Percentiles rank a stretch among this genome's conserved stretches.
Conservation (phyloP, 2,329 filamentous ascomycete species). For the Cordyceps farinosa region DNA sequence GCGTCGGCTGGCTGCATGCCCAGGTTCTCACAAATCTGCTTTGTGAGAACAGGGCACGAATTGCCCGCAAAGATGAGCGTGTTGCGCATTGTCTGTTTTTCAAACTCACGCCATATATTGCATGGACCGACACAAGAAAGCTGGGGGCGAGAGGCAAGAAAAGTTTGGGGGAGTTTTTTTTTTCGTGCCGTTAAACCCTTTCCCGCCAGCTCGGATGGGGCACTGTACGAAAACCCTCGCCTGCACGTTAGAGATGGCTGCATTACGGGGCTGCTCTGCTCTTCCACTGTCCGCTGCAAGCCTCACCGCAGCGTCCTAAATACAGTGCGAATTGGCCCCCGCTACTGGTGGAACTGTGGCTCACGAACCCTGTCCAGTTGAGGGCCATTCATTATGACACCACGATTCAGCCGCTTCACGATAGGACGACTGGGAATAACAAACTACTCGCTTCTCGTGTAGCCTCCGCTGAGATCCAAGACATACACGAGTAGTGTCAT, state of each 20-base stretch:
- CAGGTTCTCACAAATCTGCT: conserved; percentile 65
- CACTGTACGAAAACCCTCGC: neutral
- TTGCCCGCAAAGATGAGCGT: conserved; percentile 66
- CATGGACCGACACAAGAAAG: conserved; percentile 22
- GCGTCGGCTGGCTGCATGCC: conserved; percentile 62
- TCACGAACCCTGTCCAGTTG: neutral
- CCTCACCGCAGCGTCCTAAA: neutral
- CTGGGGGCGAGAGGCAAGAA: conserved; percentile 24
- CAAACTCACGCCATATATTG: conserved; percentile 24
- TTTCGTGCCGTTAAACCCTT: conserved; percentile 4
- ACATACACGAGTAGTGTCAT: conserved; percentile 20
- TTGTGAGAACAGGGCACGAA: conserved; percentile 61
- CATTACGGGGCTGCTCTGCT: too few relatives aligned
- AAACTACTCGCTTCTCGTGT: neutral
- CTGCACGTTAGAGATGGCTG: neutral
- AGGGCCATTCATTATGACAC: neutral
- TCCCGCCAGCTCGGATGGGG: conserved; percentile 1
- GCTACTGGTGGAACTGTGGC: conserved; percentile 13
- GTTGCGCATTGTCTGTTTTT: conserved; percentile 56
- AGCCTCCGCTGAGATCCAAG: neutral
- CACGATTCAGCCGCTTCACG: neutral
- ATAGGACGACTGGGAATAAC: neutral
- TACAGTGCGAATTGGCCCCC: conserved; percentile 14
- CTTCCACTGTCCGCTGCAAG: neutral
- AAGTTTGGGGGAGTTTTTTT: conserved; percentile 11